Conservation (phyloP, 345 rosid species). For the Pistacia vera region DNA sequence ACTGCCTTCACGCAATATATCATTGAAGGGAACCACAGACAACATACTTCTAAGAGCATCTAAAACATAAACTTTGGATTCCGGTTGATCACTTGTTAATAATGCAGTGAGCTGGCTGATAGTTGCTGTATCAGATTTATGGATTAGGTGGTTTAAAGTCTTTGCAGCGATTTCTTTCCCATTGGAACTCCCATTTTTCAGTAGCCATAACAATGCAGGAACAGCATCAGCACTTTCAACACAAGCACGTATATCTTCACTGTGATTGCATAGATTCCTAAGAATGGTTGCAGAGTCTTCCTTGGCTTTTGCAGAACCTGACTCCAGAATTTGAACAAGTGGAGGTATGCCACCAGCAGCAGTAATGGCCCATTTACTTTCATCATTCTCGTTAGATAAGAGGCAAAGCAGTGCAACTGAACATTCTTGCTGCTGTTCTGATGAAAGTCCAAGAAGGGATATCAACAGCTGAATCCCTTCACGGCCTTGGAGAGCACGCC, state of each 20-base stretch:
- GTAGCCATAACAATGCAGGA: conserved; percentile 97
- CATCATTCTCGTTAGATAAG: conserved; percentile 94
- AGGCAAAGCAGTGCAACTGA: conserved; percentile 97
- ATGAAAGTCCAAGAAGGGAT: conserved; percentile 98
- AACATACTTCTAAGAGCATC: conserved; percentile 98
- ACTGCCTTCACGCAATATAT: conserved; percentile 90
- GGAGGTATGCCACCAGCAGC: conserved; percentile 99
- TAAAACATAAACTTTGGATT: conserved; percentile 89
- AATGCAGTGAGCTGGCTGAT: conserved; percentile 97
- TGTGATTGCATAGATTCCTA: conserved; percentile 97
- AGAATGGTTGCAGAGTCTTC: conserved; percentile 98
- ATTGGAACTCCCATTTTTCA: conserved; percentile 93
- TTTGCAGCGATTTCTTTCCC: conserved; percentile 99
- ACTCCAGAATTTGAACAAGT: conserved; percentile 96
- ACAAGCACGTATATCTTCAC: conserved; percentile 99
- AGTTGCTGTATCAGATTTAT: conserved; percentile 96
- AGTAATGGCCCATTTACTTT: conserved; percentile 99
- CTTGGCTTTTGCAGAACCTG: conserved; percentile 97
- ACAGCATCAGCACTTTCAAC: conserved; percentile 99
- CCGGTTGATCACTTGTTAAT: conserved; percentile 94
- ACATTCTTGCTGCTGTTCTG: conserved; percentile 99
- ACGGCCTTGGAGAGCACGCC: conserved; percentile 98
- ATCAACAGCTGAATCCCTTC: conserved; percentile 96
- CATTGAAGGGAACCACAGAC: conserved; percentile 76
- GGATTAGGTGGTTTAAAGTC: conserved; percentile 94